Conservation (phyloP, 202 grass and related monocot species). For the Zoysia matrella region DNA sequence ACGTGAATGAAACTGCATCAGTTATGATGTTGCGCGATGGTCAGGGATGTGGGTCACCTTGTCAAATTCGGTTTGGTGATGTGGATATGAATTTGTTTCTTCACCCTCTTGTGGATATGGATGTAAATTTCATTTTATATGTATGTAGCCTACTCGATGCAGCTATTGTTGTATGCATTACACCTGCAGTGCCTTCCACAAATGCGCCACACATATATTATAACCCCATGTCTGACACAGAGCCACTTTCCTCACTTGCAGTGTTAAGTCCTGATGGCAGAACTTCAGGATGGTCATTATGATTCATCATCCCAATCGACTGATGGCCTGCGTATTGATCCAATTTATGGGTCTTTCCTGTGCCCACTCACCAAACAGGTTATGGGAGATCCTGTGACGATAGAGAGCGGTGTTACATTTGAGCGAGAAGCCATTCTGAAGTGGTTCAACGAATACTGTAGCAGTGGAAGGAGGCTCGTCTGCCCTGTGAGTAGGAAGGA, state of each 20-base stretch:
- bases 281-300: constrained; percentile 54
- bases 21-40: neutral
- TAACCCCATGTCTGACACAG: neutral
- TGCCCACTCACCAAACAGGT: constrained; percentile 88
- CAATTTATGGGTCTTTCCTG: constrained; percentile 85
- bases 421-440: constrained; percentile 83
- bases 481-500: constrained; percentile 85
- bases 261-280: constrained; percentile 57
- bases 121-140: neutral
- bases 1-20: neutral
- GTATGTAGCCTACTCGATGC: neutral
- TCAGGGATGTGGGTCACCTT: constrained; percentile 4
- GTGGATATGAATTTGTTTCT: too few species aligned
- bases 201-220: neutral
- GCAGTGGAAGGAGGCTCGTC: constrained; percentile 56
- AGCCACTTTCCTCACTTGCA: constrained; percentile 22
- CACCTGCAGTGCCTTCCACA: neutral
- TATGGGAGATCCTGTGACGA: constrained; percentile 83
- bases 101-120: neutral
- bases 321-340: constrained; percentile 68
- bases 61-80: neutral
- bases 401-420: constrained; percentile 86
- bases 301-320: constrained; percentile 57
- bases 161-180: neutral
- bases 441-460: constrained; percentile 71